Evolutionary conservation across 2,329 filamentous ascomycete genomes (phyloP), one percentile per base, ranked within the genome.

Genomic region (Macrophomina tecta): DNA sequence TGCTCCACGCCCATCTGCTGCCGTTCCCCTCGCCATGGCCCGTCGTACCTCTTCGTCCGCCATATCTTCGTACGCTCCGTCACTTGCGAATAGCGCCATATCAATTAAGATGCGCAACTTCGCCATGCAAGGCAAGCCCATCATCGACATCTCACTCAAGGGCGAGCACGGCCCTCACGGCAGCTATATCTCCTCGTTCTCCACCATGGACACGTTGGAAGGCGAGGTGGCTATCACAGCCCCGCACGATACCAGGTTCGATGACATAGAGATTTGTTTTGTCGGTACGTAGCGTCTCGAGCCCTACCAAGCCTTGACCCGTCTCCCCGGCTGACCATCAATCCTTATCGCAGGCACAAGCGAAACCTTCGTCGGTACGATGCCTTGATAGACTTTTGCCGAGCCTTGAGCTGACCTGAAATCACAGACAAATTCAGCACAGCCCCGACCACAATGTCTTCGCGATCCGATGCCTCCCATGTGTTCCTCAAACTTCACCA

Each of bases 401-500:
- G 42, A 14, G 42, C 12, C 42, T n/a, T 14, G 16, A 45, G 8
- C 42, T 45, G 16, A 45, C 11, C 16, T 14, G 42, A 45, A 12
- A 45, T 16, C 42, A n/a, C 42, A 45, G 87, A 89, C 72, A 84
- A 83, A 63, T 76, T 86, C 49, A 82, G 82, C 3, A 79, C 82
- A 3, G 79, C 84, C 5, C 81, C 85, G 4, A 81, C 85, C 38
- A 81, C 85, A 36, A 80, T 86, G 61, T 82, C 83, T 18, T 84
- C 84, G 52, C 82, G 84, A 16, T 83, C 83, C 23, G 85, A 86
- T 69, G 85, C 86, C 28, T 82, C 80, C 56, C 87, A 89, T 68
- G 84, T 83, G 18, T 91, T 90, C 71, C 77, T 91, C 42, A 87
- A 85, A 68, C 81, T 91, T 34, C 82, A 81, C 67, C 88, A 90